Conservation (phyloP, 2,329 filamentous ascomycete species). For the Apiospora aurea region DNA sequence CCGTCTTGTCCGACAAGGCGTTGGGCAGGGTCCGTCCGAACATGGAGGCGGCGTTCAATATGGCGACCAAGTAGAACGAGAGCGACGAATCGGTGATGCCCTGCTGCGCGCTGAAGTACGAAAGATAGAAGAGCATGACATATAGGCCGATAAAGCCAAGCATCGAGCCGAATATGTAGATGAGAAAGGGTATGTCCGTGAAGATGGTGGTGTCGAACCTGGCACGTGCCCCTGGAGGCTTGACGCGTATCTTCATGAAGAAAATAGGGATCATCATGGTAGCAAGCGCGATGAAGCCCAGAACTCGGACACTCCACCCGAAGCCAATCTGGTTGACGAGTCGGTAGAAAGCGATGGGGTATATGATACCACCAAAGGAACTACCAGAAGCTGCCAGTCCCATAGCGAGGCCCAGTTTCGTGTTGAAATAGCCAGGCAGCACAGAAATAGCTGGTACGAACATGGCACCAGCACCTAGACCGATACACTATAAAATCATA, state of each 20-base stretch:
- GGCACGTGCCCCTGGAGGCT: conserved; percentile 45
- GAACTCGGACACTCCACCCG: conserved; percentile 47
- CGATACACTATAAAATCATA: conserved; percentile 15
- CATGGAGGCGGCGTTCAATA: conserved; percentile 55
- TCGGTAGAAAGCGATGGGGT: conserved; percentile 64
- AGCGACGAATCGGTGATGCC: conserved; percentile 39
- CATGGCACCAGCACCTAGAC: conserved; percentile 45
- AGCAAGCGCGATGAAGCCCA: conserved; percentile 47
- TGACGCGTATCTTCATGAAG: conserved; percentile 47
- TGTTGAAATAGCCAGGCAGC: conserved; percentile 53
- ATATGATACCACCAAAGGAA: conserved; percentile 58
- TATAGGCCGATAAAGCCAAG: conserved; percentile 51
- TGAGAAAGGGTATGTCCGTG: conserved; percentile 47
- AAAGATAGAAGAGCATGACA: conserved; percentile 53
- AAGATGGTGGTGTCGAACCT: conserved; percentile 51
- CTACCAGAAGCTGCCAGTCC: conserved; percentile 57
- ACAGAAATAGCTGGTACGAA: conserved; percentile 44
- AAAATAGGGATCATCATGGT: conserved; percentile 36
- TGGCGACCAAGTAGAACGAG: conserved; percentile 57
- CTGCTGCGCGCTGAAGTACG: conserved; percentile 36
- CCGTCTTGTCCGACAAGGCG: conserved; percentile 33
- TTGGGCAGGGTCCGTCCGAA: conserved; percentile 15
- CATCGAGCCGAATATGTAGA: conserved; percentile 38
- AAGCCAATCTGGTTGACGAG: conserved; percentile 55
- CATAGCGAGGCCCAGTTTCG: conserved; percentile 54